Conservation (phyloP, 2,329 filamentous ascomycete genomes). For the Cadophora gregata region DNA sequence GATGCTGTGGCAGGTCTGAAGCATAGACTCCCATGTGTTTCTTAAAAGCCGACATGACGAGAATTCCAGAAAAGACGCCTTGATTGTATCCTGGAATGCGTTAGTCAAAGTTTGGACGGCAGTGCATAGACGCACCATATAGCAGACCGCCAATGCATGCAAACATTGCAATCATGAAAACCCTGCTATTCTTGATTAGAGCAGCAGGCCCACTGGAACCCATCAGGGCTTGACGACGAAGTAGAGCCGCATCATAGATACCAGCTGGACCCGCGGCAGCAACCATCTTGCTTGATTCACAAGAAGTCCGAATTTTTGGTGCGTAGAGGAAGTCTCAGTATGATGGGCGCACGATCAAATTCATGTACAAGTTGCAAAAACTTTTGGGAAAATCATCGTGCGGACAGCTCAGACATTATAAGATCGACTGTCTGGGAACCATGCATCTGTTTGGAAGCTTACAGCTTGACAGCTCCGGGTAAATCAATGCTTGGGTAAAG, state of each 20-base stretch:
- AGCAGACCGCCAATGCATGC: slow-evolving; percentile 67
- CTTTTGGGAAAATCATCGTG: slow-evolving; percentile 19
- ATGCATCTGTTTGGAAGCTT: slow-evolving; percentile 15
- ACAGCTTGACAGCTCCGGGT: slow-evolving; percentile 32
- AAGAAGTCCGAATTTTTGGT: neutral
- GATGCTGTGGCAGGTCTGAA: slow-evolving; percentile 51
- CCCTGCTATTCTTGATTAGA: slow-evolving; percentile 64
- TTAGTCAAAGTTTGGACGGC: slow-evolving; percentile 56
- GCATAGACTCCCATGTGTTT: slow-evolving; percentile 61
- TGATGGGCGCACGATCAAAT: slow-evolving; percentile 1
- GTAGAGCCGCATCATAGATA: slow-evolving; percentile 58
- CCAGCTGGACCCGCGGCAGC: slow-evolving; percentile 42
- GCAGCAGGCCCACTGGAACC: slow-evolving; percentile 57
- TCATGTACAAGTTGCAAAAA: slow-evolving; percentile 9
- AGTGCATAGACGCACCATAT: slow-evolving; percentile 42
- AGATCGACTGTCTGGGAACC: slow-evolving; percentile 1
- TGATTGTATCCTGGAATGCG: slow-evolving; percentile 68
- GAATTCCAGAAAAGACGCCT: slow-evolving; percentile 76
- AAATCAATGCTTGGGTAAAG: slow-evolving; percentile 30
- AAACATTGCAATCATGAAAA: slow-evolving; percentile 65
- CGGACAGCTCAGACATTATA: slow-evolving; percentile 22
- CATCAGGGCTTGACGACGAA: slow-evolving; percentile 59
- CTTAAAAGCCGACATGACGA: slow-evolving; percentile 61
- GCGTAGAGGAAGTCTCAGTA: neutral
- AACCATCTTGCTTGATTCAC: slow-evolving; percentile 33